These are phyloP conservation scores for Penicillium angulare DNA, from an alignment of 495 filamentous ascomycete species.

Conservation along the genomic window DNA sequence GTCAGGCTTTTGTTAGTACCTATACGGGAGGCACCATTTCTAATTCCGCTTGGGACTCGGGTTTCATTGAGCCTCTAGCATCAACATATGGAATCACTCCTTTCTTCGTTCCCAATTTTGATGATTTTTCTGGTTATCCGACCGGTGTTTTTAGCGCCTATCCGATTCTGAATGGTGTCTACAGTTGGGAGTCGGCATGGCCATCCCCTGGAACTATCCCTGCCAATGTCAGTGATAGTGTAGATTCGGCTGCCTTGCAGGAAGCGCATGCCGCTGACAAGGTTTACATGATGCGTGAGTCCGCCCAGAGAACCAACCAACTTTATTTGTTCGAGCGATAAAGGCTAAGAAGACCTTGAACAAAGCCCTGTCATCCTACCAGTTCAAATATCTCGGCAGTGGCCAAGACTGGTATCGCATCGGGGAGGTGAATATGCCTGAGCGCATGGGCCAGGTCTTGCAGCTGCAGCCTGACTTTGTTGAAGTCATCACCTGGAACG, in stretches of 20 bases:
- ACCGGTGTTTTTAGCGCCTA: conserved; percentile 22
- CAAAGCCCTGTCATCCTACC: conserved; percentile 30
- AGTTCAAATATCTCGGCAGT: conserved; percentile 41
- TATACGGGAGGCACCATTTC: conserved; percentile 14
- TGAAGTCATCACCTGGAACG: conserved; percentile 35
- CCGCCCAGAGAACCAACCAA: not conserved
- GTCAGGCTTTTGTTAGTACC: not conserved
- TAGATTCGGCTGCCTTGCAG: conserved; percentile 19
- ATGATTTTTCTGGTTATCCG: conserved; percentile 1
- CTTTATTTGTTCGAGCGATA: not conserved
- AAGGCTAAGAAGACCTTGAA: not conserved
- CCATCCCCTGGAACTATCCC: conserved; percentile 14
- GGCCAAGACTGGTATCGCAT: conserved; percentile 38
- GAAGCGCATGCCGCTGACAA: conserved; percentile 18
- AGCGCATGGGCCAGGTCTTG: conserved; percentile 28
- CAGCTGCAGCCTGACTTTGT: conserved; percentile 23
- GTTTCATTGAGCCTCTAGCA: conserved; percentile 3
- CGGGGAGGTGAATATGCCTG: conserved; percentile 38
- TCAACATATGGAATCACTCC: conserved; percentile 10
- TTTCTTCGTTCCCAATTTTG: conserved; percentile 19
- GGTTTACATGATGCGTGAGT: conserved; percentile 33
- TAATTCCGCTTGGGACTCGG: conserved; percentile 6
- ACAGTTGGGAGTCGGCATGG: conserved; percentile 38
- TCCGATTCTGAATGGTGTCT: conserved; percentile 29
- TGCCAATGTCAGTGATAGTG: conserved; percentile 11